Evolutionary conservation across 768 basidiomycete genomes (phyloP).

Genomic region (Clathrus columnatus): DNA sequence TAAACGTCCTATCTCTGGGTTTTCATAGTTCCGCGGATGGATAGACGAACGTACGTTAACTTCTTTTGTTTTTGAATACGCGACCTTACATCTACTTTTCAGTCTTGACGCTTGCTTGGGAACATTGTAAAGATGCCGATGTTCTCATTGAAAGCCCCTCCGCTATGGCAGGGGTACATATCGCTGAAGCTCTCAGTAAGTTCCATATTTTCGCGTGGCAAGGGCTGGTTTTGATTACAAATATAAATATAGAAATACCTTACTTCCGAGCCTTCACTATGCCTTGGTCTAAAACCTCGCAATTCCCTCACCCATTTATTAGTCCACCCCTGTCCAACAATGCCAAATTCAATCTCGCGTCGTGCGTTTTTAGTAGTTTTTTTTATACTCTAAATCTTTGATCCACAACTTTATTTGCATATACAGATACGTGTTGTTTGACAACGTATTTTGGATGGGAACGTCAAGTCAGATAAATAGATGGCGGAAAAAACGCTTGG

Average conservation of each 20-base stretch:
- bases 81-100: constrained; percentile 3
- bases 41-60: constrained; percentile 46
- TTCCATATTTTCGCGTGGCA: constrained; percentile 7
- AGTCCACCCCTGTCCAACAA: constrained; percentile 55
- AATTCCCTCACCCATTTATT: constrained; percentile 59
- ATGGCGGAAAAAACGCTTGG: constrained; percentile 48
- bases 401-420: not conserved
- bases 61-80: not conserved
- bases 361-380: constrained; percentile 35
- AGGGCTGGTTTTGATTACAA: not conserved
- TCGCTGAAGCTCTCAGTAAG: constrained; percentile 55
- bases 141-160: constrained; percentile 60
- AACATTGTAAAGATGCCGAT: constrained; percentile 54
- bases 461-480: constrained; percentile 57
- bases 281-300: constrained; percentile 52
- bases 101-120: constrained; percentile 58
- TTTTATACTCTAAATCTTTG: not conserved
- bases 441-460: constrained; percentile 58
- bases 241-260: constrained; percentile 36
- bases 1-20: not conserved
- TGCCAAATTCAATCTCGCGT: constrained; percentile 46
- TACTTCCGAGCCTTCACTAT: constrained; percentile 60
- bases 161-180: constrained; percentile 64
- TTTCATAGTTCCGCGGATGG: constrained; percentile 50
- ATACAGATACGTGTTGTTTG: constrained; percentile 49